Evolutionary conservation across 345 rosid species (phyloP).

Genomic region (Psidium friedrichsthalianum): DNA sequence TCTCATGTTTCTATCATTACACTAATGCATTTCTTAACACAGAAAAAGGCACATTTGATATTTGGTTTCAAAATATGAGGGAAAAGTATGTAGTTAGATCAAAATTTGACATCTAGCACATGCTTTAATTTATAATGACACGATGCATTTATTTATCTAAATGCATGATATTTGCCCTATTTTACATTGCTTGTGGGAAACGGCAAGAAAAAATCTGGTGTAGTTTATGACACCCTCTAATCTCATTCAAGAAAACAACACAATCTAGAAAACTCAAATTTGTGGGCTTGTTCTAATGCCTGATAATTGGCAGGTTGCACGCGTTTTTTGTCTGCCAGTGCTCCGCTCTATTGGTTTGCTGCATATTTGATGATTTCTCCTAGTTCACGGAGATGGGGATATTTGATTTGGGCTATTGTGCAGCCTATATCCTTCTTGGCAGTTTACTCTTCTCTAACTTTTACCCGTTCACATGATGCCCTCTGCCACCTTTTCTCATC

Average conservation of each 20-base stretch:
- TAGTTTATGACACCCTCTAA: neutral
- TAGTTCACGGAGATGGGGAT: conserved; percentile 35
- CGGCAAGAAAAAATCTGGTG: neutral
- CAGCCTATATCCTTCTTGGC: conserved; percentile 75
- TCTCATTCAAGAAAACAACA: neutral
- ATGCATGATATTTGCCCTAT: neutral
- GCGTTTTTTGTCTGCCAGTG: conserved; percentile 83
- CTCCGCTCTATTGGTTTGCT: conserved; percentile 87
- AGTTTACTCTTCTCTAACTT: conserved; percentile 78
- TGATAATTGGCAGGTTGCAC: conserved; percentile 59
- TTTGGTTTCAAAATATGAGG: neutral
- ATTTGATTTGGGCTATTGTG: conserved; percentile 61
- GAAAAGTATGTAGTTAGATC: neutral
- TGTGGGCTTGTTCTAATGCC: neutral
- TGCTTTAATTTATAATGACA: neutral
- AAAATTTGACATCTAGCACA: neutral
- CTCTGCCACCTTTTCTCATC: neutral
- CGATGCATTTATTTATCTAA: neutral
- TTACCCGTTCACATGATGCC: conserved; percentile 73
- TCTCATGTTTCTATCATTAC: neutral
- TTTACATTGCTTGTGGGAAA: neutral
- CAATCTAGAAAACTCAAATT: neutral
- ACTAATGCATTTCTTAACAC: neutral
- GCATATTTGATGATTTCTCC: conserved; percentile 30
- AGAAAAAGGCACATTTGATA: neutral